phyloP scores from a whole-genome alignment of 176 grass and related monocot genomes.

The Eragrostis nindensis region DNA sequence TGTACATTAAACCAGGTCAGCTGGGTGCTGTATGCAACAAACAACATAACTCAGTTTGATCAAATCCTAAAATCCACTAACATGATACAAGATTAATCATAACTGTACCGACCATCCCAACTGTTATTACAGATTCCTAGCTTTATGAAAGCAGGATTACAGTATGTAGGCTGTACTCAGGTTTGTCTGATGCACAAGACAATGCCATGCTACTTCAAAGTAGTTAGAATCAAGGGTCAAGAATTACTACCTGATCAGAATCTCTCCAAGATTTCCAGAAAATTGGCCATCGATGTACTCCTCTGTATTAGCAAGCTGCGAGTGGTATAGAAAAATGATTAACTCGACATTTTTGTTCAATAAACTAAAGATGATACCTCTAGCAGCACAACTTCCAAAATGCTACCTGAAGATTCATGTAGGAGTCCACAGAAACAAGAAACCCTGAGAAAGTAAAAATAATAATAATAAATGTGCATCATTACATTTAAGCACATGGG shows the following conservation, averaged over 20 bases:
- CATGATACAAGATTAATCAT: background rate
- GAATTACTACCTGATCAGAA: constrained; percentile 70
- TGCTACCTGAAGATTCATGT: constrained; percentile 92
- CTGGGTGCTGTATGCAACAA: background rate
- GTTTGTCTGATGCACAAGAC: background rate
- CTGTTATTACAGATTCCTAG: background rate
- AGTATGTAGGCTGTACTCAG: background rate
- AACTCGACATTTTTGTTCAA: background rate
- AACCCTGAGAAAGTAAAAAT: constrained; percentile 55
- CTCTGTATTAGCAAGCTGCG: constrained; percentile 86
- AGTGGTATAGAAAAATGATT: background rate
- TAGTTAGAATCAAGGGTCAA: background rate
- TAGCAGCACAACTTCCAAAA: background rate
- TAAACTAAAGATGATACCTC: background rate
- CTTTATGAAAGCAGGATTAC: background rate
- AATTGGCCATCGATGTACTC: constrained; percentile 92
- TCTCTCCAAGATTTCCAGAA: constrained; percentile 83
- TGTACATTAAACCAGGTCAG: constrained; percentile 28
- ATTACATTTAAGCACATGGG: background rate
- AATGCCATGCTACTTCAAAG: background rate
- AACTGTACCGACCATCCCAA: background rate
- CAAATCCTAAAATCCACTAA: background rate
- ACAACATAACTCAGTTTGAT: background rate
- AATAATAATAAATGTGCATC: constrained; percentile 9
- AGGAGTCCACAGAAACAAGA: constrained; percentile 93